These are phyloP conservation scores for Parietaria judaica DNA, from an alignment of 306 rosid species.

Conservation along the genomic window DNA sequence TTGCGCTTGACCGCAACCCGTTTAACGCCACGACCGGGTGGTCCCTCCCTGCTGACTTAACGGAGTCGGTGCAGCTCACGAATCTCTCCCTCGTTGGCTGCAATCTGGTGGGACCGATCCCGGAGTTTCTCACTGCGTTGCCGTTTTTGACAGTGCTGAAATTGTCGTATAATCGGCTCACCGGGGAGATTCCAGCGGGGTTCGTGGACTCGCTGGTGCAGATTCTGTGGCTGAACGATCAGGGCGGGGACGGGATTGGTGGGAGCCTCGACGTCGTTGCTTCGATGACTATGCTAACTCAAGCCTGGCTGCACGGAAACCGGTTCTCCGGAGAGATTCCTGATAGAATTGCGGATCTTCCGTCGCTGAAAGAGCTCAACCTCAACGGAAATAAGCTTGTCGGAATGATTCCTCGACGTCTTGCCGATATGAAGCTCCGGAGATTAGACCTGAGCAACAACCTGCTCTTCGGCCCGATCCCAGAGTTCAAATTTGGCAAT, in stretches of 20 bases:
- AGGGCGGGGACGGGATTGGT: slow-evolving; percentile 44
- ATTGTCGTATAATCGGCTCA: slow-evolving; percentile 47
- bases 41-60: slow-evolving; percentile 57
- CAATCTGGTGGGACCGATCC: slow-evolving; percentile 60
- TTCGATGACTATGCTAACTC: slow-evolving; percentile 50
- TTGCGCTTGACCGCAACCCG: slow-evolving; percentile 60
- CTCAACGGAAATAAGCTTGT: slow-evolving; percentile 59
- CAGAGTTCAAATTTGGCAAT: slow-evolving; percentile 48
- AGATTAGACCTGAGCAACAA: slow-evolving; percentile 59
- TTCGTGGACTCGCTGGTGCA: slow-evolving; percentile 53
- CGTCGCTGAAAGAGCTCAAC: slow-evolving; percentile 62
- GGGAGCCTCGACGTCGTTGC: slow-evolving; percentile 56
- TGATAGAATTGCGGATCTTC: slow-evolving; percentile 43
- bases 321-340: slow-evolving; percentile 59
- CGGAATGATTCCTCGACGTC: slow-evolving; percentile 49
- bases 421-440: slow-evolving; percentile 54
- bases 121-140: slow-evolving; percentile 53
- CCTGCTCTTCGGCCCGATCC: slow-evolving; percentile 65
- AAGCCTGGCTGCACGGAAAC: slow-evolving; percentile 83
- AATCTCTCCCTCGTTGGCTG: slow-evolving; percentile 52
- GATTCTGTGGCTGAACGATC: slow-evolving; percentile 77
- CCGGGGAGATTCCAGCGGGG: slow-evolving; percentile 47
- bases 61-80: slow-evolving; percentile 45
- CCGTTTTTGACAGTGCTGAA: slow-evolving; percentile 50
- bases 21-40: slow-evolving; percentile 56